phyloP scores from a whole-genome alignment of 805 yeast species.

The Saccharomycopsis sp. region DNA sequence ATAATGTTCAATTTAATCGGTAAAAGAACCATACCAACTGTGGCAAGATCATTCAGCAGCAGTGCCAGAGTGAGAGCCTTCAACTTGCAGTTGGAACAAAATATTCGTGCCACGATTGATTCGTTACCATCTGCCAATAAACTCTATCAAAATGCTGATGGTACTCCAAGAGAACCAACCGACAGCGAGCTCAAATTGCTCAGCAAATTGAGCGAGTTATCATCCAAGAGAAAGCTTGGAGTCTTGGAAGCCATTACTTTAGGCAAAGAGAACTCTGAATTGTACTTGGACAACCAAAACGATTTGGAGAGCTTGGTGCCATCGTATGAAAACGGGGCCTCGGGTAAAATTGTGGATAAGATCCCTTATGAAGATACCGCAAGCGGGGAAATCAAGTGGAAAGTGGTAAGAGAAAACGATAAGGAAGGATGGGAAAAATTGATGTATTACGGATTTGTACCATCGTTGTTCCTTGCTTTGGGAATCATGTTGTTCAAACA shows the following conservation, averaged over 20 bases:
- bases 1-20: neutral
- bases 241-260: slow-evolving; percentile 40
- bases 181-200: slow-evolving; percentile 68
- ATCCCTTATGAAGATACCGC: slow-evolving; percentile 75
- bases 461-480: slow-evolving; percentile 54
- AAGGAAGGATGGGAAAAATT: slow-evolving; percentile 84
- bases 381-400: slow-evolving; percentile 76
- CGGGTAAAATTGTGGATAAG: slow-evolving; percentile 70
- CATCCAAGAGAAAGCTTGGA: slow-evolving; percentile 50
- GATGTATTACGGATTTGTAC: slow-evolving; percentile 66
- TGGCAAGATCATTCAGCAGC: slow-evolving; percentile 2
- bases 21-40: neutral
- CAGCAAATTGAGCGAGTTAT: slow-evolving; percentile 61
- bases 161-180: slow-evolving; percentile 60
- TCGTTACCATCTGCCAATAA: slow-evolving; percentile 57
- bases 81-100: slow-evolving; percentile 49
- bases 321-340: slow-evolving; percentile 37
- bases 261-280: slow-evolving; percentile 45
- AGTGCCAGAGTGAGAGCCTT: slow-evolving; percentile 20
- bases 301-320: slow-evolving; percentile 52
- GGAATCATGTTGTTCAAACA: slow-evolving; percentile 45
- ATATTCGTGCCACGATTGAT: slow-evolving; percentile 55
- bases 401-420: slow-evolving; percentile 63
- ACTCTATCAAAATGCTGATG: slow-evolving; percentile 69
- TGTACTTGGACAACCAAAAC: slow-evolving; percentile 53